Base-by-base conservation (phyloP, 805 yeast genomes). In the Yarrowia porcina region DNA sequence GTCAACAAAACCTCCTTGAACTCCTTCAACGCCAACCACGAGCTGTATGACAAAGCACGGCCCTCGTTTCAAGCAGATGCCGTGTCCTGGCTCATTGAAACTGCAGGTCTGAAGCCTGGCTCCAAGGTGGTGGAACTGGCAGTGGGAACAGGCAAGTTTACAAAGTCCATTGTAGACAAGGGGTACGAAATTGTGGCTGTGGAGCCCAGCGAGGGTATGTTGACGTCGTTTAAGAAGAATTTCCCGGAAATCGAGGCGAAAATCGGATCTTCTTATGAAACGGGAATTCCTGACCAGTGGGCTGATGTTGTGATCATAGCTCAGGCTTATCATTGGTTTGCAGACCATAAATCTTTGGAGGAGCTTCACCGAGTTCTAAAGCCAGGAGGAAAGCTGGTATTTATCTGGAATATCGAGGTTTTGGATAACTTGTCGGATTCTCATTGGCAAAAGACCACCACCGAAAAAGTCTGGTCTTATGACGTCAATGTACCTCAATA, bases 321-420 rank as follows among this genome's bases (percentile, higher is more conserved):
- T 0, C 88, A 85, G 67, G 89, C 83, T 0, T 85, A 81, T 69
- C 89, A 85, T 66, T 85, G 89, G 89, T 85, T 85, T 71, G 78
- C 83, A n/a, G 84, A 82, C 67, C 47, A 65, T 2, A 75, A 73
- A 9, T 74, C 86, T 0, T 67, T 85, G 33, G 70, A 73, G 61
- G 89, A 85, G 69, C 69, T 85, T 21, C 65, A 72, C 44, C 73
- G 89, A 17, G 82, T 84, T 0, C 74, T 85, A 67, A 80, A 79
- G 65, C 78, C 80, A 1, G 70, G 69, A 8, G 87, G 86, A 0
- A 74, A 73, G 47, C 72, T 85, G 12, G 87, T 84, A 0, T 69
- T 83, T 23, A 77, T 85, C 62, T 85, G 89, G 89, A 85, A 85
- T 70, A 80, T 75, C 65, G 88, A 84, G 54, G 72, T 68, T 45